Evolutionary conservation across 495 filamentous ascomycete genomes (phyloP).

Genomic region (Lophiotrema nucula): DNA sequence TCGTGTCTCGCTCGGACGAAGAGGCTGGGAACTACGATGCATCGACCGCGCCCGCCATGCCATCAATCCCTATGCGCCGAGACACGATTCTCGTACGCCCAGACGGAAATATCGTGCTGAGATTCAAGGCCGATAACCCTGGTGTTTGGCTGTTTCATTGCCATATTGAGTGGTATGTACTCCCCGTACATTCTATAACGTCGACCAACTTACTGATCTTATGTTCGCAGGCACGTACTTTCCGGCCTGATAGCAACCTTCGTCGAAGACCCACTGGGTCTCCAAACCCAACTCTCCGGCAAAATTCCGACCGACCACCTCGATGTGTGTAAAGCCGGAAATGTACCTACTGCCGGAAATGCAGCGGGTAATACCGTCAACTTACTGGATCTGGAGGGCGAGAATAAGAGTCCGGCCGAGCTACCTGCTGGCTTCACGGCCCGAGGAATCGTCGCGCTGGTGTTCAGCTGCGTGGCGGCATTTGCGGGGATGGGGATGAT

Average conservation of each 20-base stretch:
- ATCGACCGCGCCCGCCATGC: slow-evolving; percentile 44
- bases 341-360: slow-evolving; percentile 60
- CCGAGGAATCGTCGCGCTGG: slow-evolving; percentile 68
- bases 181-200: neutral
- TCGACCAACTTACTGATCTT: neutral
- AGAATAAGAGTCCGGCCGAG: slow-evolving; percentile 53
- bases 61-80: slow-evolving; percentile 53
- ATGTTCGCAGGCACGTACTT: slow-evolving; percentile 59
- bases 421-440: slow-evolving; percentile 72
- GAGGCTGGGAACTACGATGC: slow-evolving; percentile 50
- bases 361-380: slow-evolving; percentile 69
- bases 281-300: slow-evolving; percentile 55
- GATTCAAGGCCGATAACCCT: slow-evolving; percentile 62
- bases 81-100: slow-evolving; percentile 58
- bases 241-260: slow-evolving; percentile 69
- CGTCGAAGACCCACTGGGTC: slow-evolving; percentile 63
- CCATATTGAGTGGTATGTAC: slow-evolving; percentile 36
- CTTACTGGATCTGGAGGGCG: slow-evolving; percentile 62
- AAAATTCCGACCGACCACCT: slow-evolving; percentile 63
- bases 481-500: slow-evolving; percentile 71
- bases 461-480: slow-evolving; percentile 68
- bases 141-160: slow-evolving; percentile 80
- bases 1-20: slow-evolving; percentile 56
- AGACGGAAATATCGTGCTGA: slow-evolving; percentile 45
- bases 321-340: slow-evolving; percentile 55